Base-by-base conservation (phyloP, 257 asterid species). In the Nicotiana noctiflora region DNA sequence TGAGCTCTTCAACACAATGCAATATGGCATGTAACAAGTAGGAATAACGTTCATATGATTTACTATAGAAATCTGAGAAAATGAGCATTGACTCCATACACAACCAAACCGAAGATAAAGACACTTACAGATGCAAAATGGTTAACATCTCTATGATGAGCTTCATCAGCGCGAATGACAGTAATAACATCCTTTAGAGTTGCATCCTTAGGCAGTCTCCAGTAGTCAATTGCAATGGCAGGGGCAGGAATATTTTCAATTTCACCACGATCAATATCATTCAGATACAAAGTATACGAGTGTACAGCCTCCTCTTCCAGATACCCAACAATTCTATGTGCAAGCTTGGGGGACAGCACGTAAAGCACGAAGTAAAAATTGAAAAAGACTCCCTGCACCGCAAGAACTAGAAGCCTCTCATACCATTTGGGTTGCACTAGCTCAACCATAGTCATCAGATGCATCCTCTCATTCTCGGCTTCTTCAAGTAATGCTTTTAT, bases 391-490 rank as follows among this genome's bases (percentile, higher is more conserved):
- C 97, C 97, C 89, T 94, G 98, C 23, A 93, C 98, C 1, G 90
- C 72, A 59, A 94, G 90, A 70, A 94, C 98, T 82, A 94, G 90
- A 72, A 87, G 72, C 80, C 98, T 88, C 81, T 94, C 98, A 1
- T 94, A 91, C 98, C 98, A 94, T 84, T 86, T 93, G 23, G 98
- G 98, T 84, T 92, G 81, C 81, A 93, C 96, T 57, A 94, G 95
- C 86, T 94, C 98, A 37, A 92, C 95, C 98, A 94, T 93, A 32
- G 98, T 94, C 98, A 94, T 94, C 76, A 94, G 85, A 84, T 94
- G 98, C 98, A 94, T 94, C 85, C 98, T 93, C 87, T 94, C 98
- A 51, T 94, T 94, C 87, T 94, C 98, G 14, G 98, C 98, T 88
- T 94, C 98, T 86, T 94, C 98, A 0, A 94, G 97, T 79, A 94